Conservation (phyloP, 129 eudicot species). For the Kitagawia praeruptora region DNA sequence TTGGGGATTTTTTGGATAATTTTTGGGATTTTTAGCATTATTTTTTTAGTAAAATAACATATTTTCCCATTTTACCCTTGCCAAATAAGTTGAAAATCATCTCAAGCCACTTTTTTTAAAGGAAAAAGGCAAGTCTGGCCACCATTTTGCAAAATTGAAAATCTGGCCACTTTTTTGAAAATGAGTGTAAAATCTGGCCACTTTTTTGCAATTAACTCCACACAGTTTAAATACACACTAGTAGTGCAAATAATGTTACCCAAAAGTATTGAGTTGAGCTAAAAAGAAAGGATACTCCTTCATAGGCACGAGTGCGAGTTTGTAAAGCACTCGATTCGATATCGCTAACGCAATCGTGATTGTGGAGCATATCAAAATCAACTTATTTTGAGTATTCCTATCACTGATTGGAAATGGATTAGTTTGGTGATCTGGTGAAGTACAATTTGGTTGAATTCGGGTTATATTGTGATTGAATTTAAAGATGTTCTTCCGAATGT, state of each 20-base stretch:
- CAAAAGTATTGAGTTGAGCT: conserved; percentile 86
- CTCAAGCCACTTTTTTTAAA: no score
- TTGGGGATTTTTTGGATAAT: no score
- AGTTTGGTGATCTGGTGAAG: conserved; percentile 1
- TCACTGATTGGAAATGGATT: conserved; percentile 1
- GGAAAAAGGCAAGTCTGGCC: no score
- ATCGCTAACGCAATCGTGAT: conserved; percentile 54
- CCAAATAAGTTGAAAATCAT: no score
- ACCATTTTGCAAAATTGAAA: no score
- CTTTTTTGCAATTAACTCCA: no score
- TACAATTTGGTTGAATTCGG: neutral
- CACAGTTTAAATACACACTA: neutral
- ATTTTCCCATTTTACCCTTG: no score
- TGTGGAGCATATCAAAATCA: conserved; percentile 39
- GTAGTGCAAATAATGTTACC: conserved; percentile 25
- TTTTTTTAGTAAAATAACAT: no score
- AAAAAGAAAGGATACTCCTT: conserved; percentile 84
- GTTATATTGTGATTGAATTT: conserved; percentile 17
- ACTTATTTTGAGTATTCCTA: conserved; percentile 6
- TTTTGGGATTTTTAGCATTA: no score
- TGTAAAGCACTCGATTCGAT: conserved; percentile 78
- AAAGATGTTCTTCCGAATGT: neutral
- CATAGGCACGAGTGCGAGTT: conserved; percentile 89
- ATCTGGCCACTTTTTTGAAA: no score
- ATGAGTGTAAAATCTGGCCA: no score